Evolutionary conservation across 2,329 filamentous ascomycete species (phyloP).

Genomic region (Botryosphaeria dothidea): DNA sequence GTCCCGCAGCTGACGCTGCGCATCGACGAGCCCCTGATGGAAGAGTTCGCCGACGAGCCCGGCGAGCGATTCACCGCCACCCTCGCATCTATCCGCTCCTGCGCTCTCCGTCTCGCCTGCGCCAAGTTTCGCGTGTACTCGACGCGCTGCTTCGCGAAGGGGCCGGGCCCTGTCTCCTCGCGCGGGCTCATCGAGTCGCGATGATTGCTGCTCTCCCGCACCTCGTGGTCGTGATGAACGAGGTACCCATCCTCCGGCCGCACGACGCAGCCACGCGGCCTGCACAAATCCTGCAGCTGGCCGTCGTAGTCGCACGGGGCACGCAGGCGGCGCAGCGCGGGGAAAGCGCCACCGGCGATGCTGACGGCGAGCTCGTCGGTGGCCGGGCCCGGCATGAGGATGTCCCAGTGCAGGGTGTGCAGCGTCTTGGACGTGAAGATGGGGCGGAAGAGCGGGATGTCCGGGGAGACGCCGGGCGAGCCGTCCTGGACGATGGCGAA

Average conservation of each 20-base stretch:
- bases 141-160: too few species aligned
- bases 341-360: constrained; percentile 64
- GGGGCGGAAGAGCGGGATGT: constrained; percentile 47
- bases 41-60: neutral
- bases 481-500: constrained; percentile 56
- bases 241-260: constrained; percentile 19
- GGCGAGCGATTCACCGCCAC: neutral
- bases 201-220: constrained; percentile 4
- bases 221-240: neutral
- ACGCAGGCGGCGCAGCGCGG: constrained; percentile 60
- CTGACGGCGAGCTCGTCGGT: constrained; percentile 65
- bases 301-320: constrained; percentile 70
- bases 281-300: constrained; percentile 68
- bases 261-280: constrained; percentile 58
- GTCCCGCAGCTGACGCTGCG: constrained; percentile 56
- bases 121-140: neutral
- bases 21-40: constrained; percentile 27
- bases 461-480: constrained; percentile 47
- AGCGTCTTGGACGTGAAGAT: constrained; percentile 52
- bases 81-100: neutral
- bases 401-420: constrained; percentile 60
- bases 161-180: too few species aligned
- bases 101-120: neutral
- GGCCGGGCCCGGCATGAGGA: constrained; percentile 56
- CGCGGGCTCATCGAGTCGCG: neutral